Percentiles rank a stretch among this genome's conserved stretches.
Conservation (phyloP, 371 early-diverging fungal genomes). For the Syncephalis plumigaleata region DNA sequence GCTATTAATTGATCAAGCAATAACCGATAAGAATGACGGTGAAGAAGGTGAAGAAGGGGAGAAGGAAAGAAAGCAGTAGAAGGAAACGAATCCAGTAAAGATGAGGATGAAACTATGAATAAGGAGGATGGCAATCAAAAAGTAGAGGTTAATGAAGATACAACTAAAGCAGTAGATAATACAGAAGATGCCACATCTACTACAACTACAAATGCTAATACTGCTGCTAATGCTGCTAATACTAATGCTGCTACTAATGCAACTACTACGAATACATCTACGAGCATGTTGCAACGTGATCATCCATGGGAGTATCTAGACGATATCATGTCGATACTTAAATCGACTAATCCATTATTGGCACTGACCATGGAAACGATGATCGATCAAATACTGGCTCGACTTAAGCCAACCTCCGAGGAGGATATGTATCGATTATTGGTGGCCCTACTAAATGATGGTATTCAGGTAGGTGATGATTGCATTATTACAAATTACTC, state of each 20-base stretch:
- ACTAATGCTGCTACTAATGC: slow-evolving; percentile 8
- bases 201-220: not conserved
- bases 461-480: too few relatives aligned
- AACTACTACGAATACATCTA: slow-evolving; percentile 9
- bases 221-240: not conserved
- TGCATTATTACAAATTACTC: not conserved
- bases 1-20: too few relatives aligned
- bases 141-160: not conserved
- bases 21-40: too few relatives aligned
- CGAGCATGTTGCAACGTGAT: slow-evolving; percentile 13
- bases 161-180: not conserved
- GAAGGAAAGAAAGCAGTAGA: too few relatives aligned
- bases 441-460: slow-evolving; percentile 70
- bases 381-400: slow-evolving; percentile 86
- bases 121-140: slow-evolving; percentile 1
- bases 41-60: too few relatives aligned
- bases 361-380: slow-evolving; percentile 94
- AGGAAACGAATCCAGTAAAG: slow-evolving; percentile 10
- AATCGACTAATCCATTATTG: slow-evolving; percentile 86
- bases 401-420: slow-evolving; percentile 82
- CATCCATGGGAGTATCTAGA: slow-evolving; percentile 73
- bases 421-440: slow-evolving; percentile 92
- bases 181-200: not conserved
- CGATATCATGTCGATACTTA: slow-evolving; percentile 90
- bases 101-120: slow-evolving; percentile 11